These are phyloP conservation scores for Fusarium irregulare DNA, from an alignment of 2,329 filamentous ascomycete species.

Conservation along the genomic window DNA sequence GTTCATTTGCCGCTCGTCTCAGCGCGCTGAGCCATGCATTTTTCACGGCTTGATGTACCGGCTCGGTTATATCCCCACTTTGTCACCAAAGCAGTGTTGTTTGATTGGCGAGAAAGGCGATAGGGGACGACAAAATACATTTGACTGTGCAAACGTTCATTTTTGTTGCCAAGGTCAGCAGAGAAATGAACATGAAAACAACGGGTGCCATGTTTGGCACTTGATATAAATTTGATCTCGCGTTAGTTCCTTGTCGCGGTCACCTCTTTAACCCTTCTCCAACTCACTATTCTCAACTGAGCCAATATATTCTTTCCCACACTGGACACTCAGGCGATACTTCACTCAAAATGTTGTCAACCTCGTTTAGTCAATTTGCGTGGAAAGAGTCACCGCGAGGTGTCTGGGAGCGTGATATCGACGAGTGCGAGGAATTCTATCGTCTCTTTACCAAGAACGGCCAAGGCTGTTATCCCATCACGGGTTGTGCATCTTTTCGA, in stretches of 20 bases:
- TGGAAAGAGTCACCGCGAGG: not conserved
- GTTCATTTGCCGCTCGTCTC: not conserved
- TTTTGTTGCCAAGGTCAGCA: not conserved
- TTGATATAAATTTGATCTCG: not conserved
- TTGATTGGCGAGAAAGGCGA: not conserved
- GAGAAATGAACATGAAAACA: not conserved
- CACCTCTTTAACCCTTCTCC: too few species aligned
- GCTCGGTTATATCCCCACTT: not conserved
- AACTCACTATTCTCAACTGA: too few species aligned
- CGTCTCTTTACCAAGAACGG: not conserved
- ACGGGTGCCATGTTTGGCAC: too few species aligned
- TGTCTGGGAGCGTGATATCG: not conserved
- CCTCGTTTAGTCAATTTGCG: not conserved
- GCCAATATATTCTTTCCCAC: too few species aligned
- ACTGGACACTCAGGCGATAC: too few species aligned
- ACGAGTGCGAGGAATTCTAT: constrained; percentile 8
- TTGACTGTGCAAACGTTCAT: not conserved
- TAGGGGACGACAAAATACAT: not conserved
- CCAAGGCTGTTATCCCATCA: not conserved
- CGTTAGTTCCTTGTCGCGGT: too few species aligned
- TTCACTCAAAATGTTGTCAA: too few species aligned
- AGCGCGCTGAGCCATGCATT: not conserved
- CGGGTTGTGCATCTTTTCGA: not conserved
- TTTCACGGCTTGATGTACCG: not conserved
- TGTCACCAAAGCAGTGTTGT: accelerated